Evolutionary conservation across 495 filamentous ascomycete genomes (phyloP).

Genomic region (Chaetomidium leptoderma): DNA sequence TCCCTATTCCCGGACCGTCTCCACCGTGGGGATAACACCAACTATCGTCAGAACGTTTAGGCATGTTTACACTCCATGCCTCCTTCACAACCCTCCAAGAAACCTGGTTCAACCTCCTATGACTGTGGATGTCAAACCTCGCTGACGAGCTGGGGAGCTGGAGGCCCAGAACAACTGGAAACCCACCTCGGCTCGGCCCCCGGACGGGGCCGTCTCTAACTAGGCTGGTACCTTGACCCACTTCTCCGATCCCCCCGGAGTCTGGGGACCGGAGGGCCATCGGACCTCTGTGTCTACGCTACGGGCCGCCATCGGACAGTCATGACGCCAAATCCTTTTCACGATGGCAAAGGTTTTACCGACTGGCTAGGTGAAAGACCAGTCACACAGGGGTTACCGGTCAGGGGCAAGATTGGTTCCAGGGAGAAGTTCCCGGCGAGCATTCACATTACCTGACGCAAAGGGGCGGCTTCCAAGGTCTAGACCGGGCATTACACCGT

Average conservation of each 20-base stretch:
- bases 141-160: background rate
- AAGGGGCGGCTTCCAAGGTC: too few relatives aligned
- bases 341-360: background rate
- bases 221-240: background rate
- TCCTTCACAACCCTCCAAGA: too few relatives aligned
- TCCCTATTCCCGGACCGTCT: background rate
- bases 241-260: constrained; percentile 5
- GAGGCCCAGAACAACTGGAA: background rate
- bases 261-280: constrained; percentile 2
- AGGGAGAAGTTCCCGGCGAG: background rate
- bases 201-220: background rate
- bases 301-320: constrained; percentile 6
- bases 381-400: background rate
- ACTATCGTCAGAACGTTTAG: too few relatives aligned
- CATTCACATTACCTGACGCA: background rate
- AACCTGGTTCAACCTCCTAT: too few relatives aligned
- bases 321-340: background rate
- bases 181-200: background rate
- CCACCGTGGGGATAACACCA: background rate
- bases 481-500: background rate
- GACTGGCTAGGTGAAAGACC: background rate
- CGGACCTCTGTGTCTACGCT: background rate
- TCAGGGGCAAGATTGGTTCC: background rate
- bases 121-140: background rate
- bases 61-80: background rate